phyloP scores from a whole-genome alignment of 1,284 basidiomycete species.

The Sporisorium reilianum region DNA sequence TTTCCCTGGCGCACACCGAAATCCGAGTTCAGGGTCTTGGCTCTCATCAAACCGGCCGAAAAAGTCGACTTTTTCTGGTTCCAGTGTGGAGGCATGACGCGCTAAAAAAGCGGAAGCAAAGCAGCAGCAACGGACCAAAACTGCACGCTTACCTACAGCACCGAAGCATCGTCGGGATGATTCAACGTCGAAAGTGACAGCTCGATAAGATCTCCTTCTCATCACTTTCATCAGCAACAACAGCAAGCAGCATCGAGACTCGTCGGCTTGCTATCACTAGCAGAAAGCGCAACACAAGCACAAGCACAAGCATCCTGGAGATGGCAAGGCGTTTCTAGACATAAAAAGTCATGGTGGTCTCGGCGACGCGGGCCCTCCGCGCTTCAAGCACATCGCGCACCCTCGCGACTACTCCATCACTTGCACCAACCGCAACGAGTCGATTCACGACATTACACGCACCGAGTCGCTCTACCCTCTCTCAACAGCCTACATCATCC shows the following conservation, averaged over 20 bases:
- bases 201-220: not conserved
- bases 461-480: not conserved
- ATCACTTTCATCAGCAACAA: not conserved
- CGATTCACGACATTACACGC: slow-evolving; percentile 6
- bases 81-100: slow-evolving; percentile 38
- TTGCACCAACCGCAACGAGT: not conserved
- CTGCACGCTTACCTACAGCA: slow-evolving; percentile 42
- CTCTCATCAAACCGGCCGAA: slow-evolving; percentile 15
- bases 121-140: not conserved
- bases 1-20: slow-evolving; percentile 18
- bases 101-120: not conserved
- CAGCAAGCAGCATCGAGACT: not conserved
- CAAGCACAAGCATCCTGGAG: too few relatives aligned
- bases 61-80: not conserved
- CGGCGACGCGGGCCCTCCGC: slow-evolving; percentile 18
- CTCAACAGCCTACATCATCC: not conserved
- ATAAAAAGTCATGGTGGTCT: slow-evolving; percentile 31
- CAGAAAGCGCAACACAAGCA: not conserved
- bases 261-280: not conserved
- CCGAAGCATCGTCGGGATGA: not conserved
- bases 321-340: slow-evolving; percentile 3
- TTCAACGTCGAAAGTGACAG: not conserved
- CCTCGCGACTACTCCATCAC: not conserved
- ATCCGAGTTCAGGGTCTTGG: slow-evolving; percentile 22
- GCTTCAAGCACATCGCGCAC: slow-evolving; percentile 8